A percentile compares a stretch with the other conserved stretches of the same genome.
Evolutionary conservation across 106 monocot species (phyloP).

Genomic region (Vanilla planifolia): DNA sequence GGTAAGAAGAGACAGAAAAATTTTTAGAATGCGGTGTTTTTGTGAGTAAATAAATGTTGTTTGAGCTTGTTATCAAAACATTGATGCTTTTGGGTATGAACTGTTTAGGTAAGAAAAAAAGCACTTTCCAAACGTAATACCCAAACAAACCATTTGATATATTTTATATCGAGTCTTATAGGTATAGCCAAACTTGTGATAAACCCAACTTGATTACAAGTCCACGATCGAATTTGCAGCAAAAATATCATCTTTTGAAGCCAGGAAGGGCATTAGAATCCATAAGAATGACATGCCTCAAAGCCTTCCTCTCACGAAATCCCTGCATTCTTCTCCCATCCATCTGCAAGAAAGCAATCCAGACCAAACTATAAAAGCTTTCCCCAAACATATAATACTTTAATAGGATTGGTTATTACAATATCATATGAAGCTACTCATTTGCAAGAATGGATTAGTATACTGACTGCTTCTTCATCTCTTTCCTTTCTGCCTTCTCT

Average conservation of each 20-base stretch:
- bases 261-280: neutral
- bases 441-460: neutral
- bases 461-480: constrained; percentile 4
- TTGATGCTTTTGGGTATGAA: too few relatives aligned
- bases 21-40: too few relatives aligned
- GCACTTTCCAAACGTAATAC: too few relatives aligned
- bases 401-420: neutral
- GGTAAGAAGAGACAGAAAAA: too few relatives aligned
- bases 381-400: neutral
- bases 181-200: too few relatives aligned
- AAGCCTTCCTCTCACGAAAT: constrained; percentile 9
- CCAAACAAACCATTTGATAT: too few relatives aligned
- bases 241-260: neutral
- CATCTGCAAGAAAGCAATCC: neutral
- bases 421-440: neutral
- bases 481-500: constrained; percentile 14
- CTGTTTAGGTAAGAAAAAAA: too few relatives aligned
- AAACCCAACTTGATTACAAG: too few relatives aligned
- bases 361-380: neutral
- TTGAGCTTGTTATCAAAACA: too few relatives aligned
- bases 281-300: constrained; percentile 10
- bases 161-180: too few relatives aligned
- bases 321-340: constrained; percentile 3
- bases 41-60: too few relatives aligned
- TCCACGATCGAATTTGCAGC: too few relatives aligned